Base-by-base conservation (phyloP, 306 rosid species). In the Fagus sylvatica region DNA sequence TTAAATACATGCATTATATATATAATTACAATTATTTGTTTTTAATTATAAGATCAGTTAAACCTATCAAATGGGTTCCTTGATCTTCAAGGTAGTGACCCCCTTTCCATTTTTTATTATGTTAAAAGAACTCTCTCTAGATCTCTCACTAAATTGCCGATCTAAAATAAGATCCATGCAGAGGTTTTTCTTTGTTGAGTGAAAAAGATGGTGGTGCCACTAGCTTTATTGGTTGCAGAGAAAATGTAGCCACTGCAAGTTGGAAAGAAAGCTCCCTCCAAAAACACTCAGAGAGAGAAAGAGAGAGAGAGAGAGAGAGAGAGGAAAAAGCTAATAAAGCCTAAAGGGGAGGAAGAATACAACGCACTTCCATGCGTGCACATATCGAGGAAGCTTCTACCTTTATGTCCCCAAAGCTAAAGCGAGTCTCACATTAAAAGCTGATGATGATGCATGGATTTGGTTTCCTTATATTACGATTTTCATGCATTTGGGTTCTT, bases 341-440 rank as follows among this genome's bases (percentile, higher is more conserved):
- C 96, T 87, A 92, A 94, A 90, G 89, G 79, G 78, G n/a, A 80
- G 96, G 97, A 89, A 94, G 98, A 94, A 94, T 89, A 87, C 90
- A 89, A 89, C 97, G 98, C 98, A 94, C 98, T 94, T 86, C 95
- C 96, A 92, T 84, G 96, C 87, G 84, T 88, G 82, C 89, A 81
- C 68, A 85, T 87, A 85, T 87, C 98, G 94, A 92, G 97, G 98
- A 94, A 92, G 97, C 97, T 94, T 94, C 98, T 90, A 84, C 84
- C 91, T 89, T 89, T 90, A 90, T 84, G 88, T 60, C 73, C 77
- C 37, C 78, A 88, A 88, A 88, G 91, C 78, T 86, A 72, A 84
- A 19, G 28, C 28, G 71, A 66, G 80, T 83, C 32, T 2, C 61
- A 34, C 90, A 85, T 82, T 78, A 79, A 91, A 91, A 89, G 93